Base-by-base conservation (phyloP, 1,284 basidiomycete genomes). In the Porogramme epimiltina region DNA sequence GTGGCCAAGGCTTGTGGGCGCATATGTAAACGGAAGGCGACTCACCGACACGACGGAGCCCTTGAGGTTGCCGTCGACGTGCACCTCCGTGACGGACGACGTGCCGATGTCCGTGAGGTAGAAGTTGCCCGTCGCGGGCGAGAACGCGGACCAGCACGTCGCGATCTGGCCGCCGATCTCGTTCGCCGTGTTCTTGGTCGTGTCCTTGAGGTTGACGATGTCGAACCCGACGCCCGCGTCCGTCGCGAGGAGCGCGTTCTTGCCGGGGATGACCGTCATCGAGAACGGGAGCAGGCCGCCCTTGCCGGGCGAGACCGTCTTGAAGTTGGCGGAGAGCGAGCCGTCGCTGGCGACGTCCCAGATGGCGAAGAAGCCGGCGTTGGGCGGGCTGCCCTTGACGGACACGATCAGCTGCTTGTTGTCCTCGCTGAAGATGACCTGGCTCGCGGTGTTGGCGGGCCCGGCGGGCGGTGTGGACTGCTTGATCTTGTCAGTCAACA, bases 61-160 rank as follows among this genome's bases (percentile, higher is more conserved):
- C 49, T 71, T 70, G 44, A 82, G 69, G 52, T 75, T 73, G 46
- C 70, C 59, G 62, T 75, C 71, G 45, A 82, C 69, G 41, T 71
- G 69, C 38, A 80, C 70, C 65, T 81, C 79, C 2, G 75, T 77
- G 44, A 82, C 69, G 10, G 64, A 63, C 6, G 72, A 62, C 15
- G 74, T 77, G 22, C 64, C 70, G 49, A 77, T 69, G 55, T 81
- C 78, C 15, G 71, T 76, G 22, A 81, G 58, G 64, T 76, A 81
- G 66, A 77, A 79, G 65, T 74, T 78, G 10, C 74, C 74, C 1
- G 76, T 79, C 65, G 73, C 68, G 38, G 61, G 60, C 62, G 74
- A 76, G 66, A 74, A 77, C 50, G 67, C 68, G 19, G 73, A 72
- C 79, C 78, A 80, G 67, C 78, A 80, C 16, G 72, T 76, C 26